Evolutionary conservation across 345 rosid genomes (phyloP).

Genomic region (Citropsis articulata): DNA sequence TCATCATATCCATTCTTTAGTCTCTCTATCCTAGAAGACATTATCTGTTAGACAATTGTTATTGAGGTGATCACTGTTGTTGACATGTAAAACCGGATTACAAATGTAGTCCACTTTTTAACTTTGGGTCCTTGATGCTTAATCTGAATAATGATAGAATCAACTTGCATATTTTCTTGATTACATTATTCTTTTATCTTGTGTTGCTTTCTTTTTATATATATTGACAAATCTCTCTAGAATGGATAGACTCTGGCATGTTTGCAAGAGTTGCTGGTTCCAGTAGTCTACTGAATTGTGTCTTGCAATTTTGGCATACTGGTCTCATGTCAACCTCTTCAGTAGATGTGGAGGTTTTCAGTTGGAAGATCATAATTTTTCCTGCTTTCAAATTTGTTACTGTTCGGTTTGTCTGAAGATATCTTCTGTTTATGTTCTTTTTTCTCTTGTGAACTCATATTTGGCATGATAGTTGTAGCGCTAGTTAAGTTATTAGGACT

Average conservation of each 20-base stretch:
- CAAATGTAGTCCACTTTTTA: not conserved
- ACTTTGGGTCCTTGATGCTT: not conserved
- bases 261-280: not conserved
- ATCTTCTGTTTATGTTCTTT: not conserved
- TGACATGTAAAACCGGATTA: not conserved
- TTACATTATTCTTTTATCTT: not conserved
- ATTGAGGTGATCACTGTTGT: not conserved
- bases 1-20: constrained; percentile 5
- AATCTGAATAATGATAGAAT: not conserved
- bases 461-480: not conserved
- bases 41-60: not conserved
- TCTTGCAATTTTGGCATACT: not conserved
- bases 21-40: not conserved
- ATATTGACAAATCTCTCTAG: not conserved
- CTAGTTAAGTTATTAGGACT: not conserved
- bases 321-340: not conserved
- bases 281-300: not conserved
- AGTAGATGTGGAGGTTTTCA: not conserved
- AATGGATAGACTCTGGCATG: not conserved
- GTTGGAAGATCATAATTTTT: not conserved
- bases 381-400: not conserved
- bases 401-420: not conserved
- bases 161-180: not conserved
- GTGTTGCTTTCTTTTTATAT: not conserved
- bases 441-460: not conserved